phyloP scores from a whole-genome alignment of 2,329 filamentous ascomycete species.

The Trichoderma sp. region DNA sequence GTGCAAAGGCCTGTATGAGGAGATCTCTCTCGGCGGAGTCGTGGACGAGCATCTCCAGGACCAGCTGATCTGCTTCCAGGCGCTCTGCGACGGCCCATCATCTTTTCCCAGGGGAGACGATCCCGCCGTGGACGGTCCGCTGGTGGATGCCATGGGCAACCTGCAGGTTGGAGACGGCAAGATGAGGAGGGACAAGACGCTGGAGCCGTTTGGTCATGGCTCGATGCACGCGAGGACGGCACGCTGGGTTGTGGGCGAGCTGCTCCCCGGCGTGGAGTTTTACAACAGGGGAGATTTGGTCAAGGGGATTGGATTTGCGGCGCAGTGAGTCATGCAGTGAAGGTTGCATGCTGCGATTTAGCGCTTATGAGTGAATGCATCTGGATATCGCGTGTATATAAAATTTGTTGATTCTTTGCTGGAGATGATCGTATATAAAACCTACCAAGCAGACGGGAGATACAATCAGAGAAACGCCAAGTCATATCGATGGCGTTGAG shows the following conservation, averaged over 20 bases:
- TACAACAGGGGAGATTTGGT: conserved; percentile 54
- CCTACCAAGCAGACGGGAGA: background rate
- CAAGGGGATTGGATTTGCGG: conserved; percentile 46
- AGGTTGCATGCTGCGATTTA: background rate
- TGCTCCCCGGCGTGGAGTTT: conserved; percentile 53
- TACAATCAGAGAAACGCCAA: background rate
- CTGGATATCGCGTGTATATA: background rate
- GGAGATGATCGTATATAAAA: background rate
- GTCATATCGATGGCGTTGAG: background rate
- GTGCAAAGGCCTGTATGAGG: conserved; percentile 47
- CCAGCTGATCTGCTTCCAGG: conserved; percentile 62
- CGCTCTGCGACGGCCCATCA: conserved; percentile 55
- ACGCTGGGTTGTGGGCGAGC: conserved; percentile 57
- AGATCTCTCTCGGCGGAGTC: conserved; percentile 47
- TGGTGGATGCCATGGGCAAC: conserved; percentile 36
- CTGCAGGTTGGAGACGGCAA: conserved; percentile 33
- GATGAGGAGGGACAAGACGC: conserved; percentile 47
- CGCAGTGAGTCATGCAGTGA: conserved; percentile 6
- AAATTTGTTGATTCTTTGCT: background rate
- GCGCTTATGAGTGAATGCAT: conserved; percentile 1
- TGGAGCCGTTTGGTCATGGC: conserved; percentile 58
- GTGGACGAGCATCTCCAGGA: conserved; percentile 63
- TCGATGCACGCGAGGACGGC: conserved; percentile 61
- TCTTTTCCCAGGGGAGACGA: conserved; percentile 43
- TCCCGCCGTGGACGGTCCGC: conserved; percentile 24